These are phyloP conservation scores for Mortierella sp. DNA, from an alignment of 371 early-diverging fungal species.

Conservation along the genomic window DNA sequence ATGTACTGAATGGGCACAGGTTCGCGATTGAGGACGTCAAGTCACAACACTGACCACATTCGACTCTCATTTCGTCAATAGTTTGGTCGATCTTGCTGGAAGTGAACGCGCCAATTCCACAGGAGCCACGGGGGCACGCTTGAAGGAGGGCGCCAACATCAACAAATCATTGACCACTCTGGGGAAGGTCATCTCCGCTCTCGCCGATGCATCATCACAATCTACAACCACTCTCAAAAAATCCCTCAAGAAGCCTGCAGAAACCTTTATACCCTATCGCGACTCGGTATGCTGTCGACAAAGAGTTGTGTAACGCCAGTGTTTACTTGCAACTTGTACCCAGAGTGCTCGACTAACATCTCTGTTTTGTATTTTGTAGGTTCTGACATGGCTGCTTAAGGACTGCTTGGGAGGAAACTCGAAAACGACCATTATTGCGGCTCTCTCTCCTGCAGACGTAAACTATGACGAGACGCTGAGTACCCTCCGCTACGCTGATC, in stretches of 20 bases:
- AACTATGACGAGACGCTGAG: conserved; percentile 90
- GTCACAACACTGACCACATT: neutral
- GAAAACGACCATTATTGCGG: conserved; percentile 94
- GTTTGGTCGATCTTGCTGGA: conserved; percentile 93
- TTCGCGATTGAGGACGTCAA: neutral
- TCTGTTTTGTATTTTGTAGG: conserved; percentile 45
- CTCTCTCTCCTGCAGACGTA: conserved; percentile 83
- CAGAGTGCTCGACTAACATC: neutral
- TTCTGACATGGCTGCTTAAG: conserved; percentile 95
- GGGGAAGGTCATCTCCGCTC: conserved; percentile 97
- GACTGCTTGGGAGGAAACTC: conserved; percentile 95
- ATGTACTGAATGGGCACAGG: neutral
- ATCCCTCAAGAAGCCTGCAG: conserved; percentile 66
- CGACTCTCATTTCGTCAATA: conserved; percentile 24
- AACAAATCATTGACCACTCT: conserved; percentile 96
- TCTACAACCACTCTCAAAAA: conserved; percentile 57
- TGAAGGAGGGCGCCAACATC: conserved; percentile 99
- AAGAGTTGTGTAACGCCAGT: neutral
- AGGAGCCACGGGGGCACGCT: conserved; percentile 94
- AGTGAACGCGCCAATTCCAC: conserved; percentile 97
- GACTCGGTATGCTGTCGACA: conserved; percentile 75
- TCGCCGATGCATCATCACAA: conserved; percentile 82
- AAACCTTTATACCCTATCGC: conserved; percentile 86
- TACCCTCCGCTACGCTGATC: conserved; percentile 96
- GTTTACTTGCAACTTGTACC: neutral